A percentile compares a stretch with the other conserved stretches of the same genome.
Conservation (phyloP, 148 eudicot species). For the Heliosperma pusillum region DNA sequence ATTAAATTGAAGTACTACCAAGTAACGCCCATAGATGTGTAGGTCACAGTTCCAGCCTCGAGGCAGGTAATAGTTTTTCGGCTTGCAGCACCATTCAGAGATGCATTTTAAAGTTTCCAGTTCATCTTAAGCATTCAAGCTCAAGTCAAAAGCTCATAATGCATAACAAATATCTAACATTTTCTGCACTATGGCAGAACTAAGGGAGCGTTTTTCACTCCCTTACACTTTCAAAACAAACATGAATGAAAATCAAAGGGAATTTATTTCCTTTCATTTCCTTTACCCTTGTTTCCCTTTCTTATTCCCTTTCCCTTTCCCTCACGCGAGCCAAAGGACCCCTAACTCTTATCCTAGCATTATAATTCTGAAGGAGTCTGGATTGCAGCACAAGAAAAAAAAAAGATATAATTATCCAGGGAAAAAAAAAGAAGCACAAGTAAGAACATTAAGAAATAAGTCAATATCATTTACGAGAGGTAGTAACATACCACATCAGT, state of each 20-base stretch:
- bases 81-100: not conserved
- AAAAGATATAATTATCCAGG: not conserved
- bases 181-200: not conserved
- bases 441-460: not conserved
- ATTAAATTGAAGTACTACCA: not conserved
- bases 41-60: not conserved
- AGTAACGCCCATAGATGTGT: not conserved
- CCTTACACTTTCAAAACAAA: too few species aligned
- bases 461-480: not conserved
- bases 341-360: not conserved
- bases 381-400: not conserved
- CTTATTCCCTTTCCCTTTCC: too few species aligned
- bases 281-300: too few species aligned
- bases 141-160: not conserved
- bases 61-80: not conserved
- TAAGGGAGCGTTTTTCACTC: not conserved
- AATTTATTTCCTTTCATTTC: too few species aligned
- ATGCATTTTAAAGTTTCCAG: not conserved
- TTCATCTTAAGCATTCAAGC: not conserved
- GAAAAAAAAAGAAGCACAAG: not conserved
- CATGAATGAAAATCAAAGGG: too few species aligned
- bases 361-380: not conserved
- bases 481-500: constrained; percentile 66
- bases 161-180: not conserved
- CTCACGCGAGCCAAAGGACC: too few species aligned